A percentile compares a stretch with the other conserved stretches of the same genome.
Evolutionary conservation across 768 basidiomycete species (phyloP).

Genomic region (Rossbeevera mucosa): DNA sequence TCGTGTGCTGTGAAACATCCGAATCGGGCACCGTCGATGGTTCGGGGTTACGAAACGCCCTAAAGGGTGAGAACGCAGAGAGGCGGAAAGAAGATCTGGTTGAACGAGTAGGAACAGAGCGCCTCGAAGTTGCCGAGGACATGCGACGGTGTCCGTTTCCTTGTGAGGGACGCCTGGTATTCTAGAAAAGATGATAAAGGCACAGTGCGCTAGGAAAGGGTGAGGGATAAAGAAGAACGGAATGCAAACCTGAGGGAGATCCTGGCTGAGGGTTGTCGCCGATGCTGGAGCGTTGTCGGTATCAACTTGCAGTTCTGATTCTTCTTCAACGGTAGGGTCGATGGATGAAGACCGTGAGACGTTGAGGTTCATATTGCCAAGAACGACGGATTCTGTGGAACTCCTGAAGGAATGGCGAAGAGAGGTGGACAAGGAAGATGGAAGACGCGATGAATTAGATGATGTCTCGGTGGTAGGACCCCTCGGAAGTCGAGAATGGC

Average conservation of each 20-base stretch:
- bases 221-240: background rate
- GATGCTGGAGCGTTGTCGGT: conserved; percentile 5
- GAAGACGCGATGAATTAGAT: conserved; percentile 10
- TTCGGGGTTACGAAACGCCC: background rate
- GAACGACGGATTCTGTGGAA: conserved; percentile 22
- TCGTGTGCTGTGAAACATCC: background rate
- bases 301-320: conserved; percentile 6
- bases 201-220: background rate
- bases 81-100: conserved; percentile 21
- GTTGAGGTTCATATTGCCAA: conserved; percentile 25
- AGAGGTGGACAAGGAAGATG: conserved; percentile 17
- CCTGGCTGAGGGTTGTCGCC: conserved; percentile 25
- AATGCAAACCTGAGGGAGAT: conserved; percentile 26
- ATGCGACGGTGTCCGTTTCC: conserved; percentile 18
- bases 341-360: conserved; percentile 19
- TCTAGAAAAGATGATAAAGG: conserved; percentile 11
- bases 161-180: conserved; percentile 15
- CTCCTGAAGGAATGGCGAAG: conserved; percentile 21
- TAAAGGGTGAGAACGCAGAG: conserved; percentile 18
- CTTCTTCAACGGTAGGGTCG: conserved; percentile 14
- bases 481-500: conserved; percentile 7
- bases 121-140: conserved; percentile 21
- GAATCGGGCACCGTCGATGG: background rate
- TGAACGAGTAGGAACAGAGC: conserved; percentile 6
- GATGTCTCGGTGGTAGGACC: conserved; percentile 16